A percentile compares a stretch with the other conserved stretches of the same genome.
Conservation (phyloP, 2,329 filamentous ascomycete species). For the Cytospora paraplurivora region DNA sequence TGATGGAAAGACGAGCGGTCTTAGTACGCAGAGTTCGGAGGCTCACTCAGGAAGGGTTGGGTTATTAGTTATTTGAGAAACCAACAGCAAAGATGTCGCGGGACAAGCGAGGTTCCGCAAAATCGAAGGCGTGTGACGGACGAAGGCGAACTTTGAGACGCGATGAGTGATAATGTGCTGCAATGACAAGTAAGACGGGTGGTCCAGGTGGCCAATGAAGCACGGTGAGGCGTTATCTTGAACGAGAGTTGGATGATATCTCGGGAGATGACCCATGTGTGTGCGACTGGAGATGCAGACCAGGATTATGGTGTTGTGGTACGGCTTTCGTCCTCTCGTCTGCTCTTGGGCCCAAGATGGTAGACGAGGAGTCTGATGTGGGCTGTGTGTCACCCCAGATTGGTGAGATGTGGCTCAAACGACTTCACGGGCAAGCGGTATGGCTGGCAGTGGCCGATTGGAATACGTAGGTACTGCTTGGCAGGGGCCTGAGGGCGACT, state of each 20-base stretch:
- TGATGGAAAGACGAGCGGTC: neutral
- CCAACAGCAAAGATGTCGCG: neutral
- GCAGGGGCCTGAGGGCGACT: slow-evolving; percentile 21
- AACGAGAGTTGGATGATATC: neutral
- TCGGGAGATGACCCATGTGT: slow-evolving; percentile 7
- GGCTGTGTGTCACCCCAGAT: slow-evolving; percentile 25
- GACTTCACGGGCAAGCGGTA: slow-evolving; percentile 1
- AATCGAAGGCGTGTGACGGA: neutral
- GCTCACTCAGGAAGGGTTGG: neutral
- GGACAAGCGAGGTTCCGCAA: neutral
- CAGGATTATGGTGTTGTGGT: slow-evolving; percentile 14
- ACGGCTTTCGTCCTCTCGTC: slow-evolving; percentile 7
- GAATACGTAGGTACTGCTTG: slow-evolving; percentile 5
- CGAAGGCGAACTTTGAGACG: neutral
- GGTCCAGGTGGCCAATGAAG: neutral
- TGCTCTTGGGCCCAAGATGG: slow-evolving; percentile 8
- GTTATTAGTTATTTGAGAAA: neutral
- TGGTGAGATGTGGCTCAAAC: slow-evolving; percentile 13
- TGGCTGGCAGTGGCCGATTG: neutral
- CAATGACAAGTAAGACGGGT: slow-evolving; percentile 8
- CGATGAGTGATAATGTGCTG: neutral
- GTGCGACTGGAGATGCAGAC: slow-evolving; percentile 16
- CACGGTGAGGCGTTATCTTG: slow-evolving; percentile 10
- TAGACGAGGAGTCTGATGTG: neutral
- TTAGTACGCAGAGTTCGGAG: neutral